A percentile compares a stretch with the other conserved stretches of the same genome.
Conservation (phyloP, 768 basidiomycete species). For the Collybia sordida region DNA sequence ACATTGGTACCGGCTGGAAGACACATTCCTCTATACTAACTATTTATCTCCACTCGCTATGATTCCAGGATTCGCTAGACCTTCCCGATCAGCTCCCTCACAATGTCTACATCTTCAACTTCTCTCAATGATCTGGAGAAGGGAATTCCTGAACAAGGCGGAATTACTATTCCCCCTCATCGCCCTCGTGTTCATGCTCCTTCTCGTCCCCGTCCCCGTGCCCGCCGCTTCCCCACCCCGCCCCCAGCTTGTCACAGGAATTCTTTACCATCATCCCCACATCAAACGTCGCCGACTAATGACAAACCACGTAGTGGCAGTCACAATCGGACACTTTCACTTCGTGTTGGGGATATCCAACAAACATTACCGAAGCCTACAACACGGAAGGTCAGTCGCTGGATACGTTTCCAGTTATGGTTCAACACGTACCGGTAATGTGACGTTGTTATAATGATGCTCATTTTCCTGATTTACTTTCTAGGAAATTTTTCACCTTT, state of each 20-base stretch:
- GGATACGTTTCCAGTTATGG: constrained; percentile 62
- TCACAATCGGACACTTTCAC: too few relatives aligned
- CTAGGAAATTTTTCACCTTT: constrained; percentile 69
- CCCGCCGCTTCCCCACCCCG: constrained; percentile 7
- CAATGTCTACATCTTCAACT: constrained; percentile 16
- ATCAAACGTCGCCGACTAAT: background rate
- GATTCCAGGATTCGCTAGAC: constrained; percentile 5
- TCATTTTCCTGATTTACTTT: constrained; percentile 1
- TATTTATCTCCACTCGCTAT: constrained; percentile 14
- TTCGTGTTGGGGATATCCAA: constrained; percentile 2
- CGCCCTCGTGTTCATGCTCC: constrained; percentile 10
- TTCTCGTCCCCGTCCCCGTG: constrained; percentile 3
- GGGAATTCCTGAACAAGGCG: constrained; percentile 28
- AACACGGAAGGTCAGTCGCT: constrained; percentile 53
- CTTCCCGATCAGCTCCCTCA: background rate
- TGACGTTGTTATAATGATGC: background rate
- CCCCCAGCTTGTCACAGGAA: background rate
- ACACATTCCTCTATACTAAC: constrained; percentile 15
- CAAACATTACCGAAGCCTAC: constrained; percentile 39
- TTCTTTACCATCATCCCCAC: background rate
- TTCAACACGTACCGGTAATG: constrained; percentile 70
- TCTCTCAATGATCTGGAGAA: constrained; percentile 38
- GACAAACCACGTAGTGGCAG: too few relatives aligned
- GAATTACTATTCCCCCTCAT: constrained; percentile 16
- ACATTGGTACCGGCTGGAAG: constrained; percentile 22